Conservation (phyloP, 1,139 yeast genomes). For the Candida glucosophila region DNA sequence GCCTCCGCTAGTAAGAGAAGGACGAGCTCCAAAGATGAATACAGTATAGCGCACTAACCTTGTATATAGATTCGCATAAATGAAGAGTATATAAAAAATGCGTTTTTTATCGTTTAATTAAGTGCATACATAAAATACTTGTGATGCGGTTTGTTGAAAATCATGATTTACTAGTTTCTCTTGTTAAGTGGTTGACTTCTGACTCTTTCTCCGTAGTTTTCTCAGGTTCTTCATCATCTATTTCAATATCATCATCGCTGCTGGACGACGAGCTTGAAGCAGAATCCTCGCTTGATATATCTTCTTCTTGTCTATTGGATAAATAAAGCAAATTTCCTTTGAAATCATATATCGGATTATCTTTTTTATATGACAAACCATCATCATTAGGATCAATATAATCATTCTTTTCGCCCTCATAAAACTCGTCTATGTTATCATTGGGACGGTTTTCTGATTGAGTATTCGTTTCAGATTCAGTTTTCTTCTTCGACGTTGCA, state of each 20-base stretch:
- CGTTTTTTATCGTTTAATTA: no score
- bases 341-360: slow-evolving; percentile 50
- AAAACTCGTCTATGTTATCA: slow-evolving; percentile 3
- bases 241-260: slow-evolving; percentile 21
- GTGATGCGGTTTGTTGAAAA: no score
- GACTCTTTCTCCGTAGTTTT: slow-evolving; percentile 9
- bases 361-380: slow-evolving; percentile 63
- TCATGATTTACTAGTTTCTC: slow-evolving; percentile 36
- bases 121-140: no score
- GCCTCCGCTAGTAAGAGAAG: slow-evolving; percentile 85
- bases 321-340: slow-evolving; percentile 23
- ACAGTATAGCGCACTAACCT: no score
- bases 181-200: slow-evolving; percentile 21
- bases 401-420: slow-evolving; percentile 46
- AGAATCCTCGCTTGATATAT: slow-evolving; percentile 20
- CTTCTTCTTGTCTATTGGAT: slow-evolving; percentile 14
- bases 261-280: slow-evolving; percentile 27
- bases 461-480: slow-evolving; percentile 7
- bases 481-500: slow-evolving; percentile 39
- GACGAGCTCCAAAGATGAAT: slow-evolving; percentile 33
- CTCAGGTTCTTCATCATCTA: slow-evolving; percentile 15
- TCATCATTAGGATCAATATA: slow-evolving; percentile 79
- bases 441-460: slow-evolving; percentile 26
- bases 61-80: no score
- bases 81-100: no score